Base-by-base conservation (phyloP, 495 filamentous ascomycete genomes). In the Saxophila tyrrhenica region DNA sequence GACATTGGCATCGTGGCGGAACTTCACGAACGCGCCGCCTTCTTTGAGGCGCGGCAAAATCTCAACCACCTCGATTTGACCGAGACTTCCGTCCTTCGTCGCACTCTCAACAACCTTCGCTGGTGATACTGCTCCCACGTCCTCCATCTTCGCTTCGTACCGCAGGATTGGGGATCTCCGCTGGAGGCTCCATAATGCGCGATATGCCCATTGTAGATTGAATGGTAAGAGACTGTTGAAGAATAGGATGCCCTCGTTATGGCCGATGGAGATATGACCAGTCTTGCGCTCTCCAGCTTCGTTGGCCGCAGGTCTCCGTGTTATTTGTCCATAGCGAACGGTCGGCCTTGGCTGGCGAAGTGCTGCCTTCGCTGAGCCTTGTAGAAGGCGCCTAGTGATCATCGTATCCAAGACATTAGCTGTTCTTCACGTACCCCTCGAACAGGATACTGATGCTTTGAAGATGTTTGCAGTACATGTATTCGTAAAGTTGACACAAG, bases 11-110 rank as follows among this genome's bases (percentile, higher is more conserved):
- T 77, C 72, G 60, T 87, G 75, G 7, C 74, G 74, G 68, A 94
- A 92, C 65, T 94, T 96, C 61, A 96, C 81, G 68, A 92, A 97
- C 8, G 88, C 87, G 9, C 94, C 92, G 21, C 91, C 94, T 65
- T 98, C 92, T 60, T 91, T 89, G 25, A 90, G 72, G 19, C 88
- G 78, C 1, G 89, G 86, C 43, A 94, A 61, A 35, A 95, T 81
- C 56, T 94, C 80, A 10, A 62, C 47, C 10, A 62, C 21, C 39
- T 80, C 85, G 57, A 95, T 78, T 39, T 82, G 75, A 23, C 92
- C 69, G n/a, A 80, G 70, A 13, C 83, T 61, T 52, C 29, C 63
- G 42, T 42, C 42, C 35, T 54, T 52, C 32, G 52, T 60, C 9
- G 65, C 62, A 19, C 62, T 55, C 48, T 67, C 51, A 16, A 70